A percentile compares a stretch with the other conserved stretches of the same genome.
Evolutionary conservation across 257 asterid species (phyloP).

Genomic region (Nicotiana tabacum): DNA sequence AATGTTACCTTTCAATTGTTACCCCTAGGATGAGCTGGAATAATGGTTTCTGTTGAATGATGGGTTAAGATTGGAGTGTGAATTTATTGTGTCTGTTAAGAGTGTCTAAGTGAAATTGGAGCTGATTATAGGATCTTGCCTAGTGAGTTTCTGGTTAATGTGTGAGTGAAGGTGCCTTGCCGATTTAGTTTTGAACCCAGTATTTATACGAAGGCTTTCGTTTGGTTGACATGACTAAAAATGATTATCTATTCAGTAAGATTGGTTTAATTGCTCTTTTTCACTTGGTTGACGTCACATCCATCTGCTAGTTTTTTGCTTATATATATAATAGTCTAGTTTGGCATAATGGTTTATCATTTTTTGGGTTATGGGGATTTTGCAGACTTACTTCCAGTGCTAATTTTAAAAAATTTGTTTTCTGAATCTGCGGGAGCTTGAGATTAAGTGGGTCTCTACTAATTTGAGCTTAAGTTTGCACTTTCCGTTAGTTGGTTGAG

Average conservation of each 20-base stretch:
- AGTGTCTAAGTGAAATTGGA: neutral
- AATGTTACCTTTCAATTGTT: neutral
- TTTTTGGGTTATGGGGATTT: neutral
- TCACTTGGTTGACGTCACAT: neutral
- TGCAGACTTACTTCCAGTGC: neutral
- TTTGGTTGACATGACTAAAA: neutral
- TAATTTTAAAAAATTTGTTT: neutral
- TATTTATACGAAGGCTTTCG: neutral
- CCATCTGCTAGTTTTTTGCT: neutral
- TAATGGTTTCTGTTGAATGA: neutral
- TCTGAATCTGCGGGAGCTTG: neutral
- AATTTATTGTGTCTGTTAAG: neutral
- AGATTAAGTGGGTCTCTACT: neutral
- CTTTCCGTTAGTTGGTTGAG: neutral
- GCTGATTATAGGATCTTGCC: neutral
- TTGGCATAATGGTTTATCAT: neutral
- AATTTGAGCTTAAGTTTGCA: neutral
- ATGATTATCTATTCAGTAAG: neutral
- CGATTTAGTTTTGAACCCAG: neutral
- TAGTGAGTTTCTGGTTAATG: neutral
- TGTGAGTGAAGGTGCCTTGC: neutral
- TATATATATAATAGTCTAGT: neutral
- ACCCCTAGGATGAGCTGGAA: conserved; percentile 4
- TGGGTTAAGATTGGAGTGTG: neutral
- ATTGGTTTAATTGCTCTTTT: neutral